A percentile compares a stretch with the other conserved stretches of the same genome.
Evolutionary conservation across 139 green algal species (phyloP).

Genomic region (Tetratostichococcus sp.): DNA sequence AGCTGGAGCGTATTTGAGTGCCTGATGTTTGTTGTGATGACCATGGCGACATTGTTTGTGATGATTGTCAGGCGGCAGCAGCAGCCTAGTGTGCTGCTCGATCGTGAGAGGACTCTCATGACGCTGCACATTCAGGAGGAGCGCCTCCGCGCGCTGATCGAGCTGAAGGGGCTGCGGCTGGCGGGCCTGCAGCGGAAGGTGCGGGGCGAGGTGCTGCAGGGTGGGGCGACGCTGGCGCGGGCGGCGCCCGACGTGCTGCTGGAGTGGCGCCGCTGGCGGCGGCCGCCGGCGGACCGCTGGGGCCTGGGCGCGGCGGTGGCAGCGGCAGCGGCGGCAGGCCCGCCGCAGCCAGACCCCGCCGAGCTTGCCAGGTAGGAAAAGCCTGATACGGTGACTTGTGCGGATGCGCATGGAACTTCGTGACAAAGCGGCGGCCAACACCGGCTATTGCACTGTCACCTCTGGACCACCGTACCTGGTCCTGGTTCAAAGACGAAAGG

Average conservation of each 20-base stretch:
- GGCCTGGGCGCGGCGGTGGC: conserved; percentile 7
- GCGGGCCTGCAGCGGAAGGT: conserved; percentile 9
- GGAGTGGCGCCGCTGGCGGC: conserved; percentile 19
- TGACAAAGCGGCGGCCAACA: no score
- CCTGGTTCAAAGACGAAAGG: no score
- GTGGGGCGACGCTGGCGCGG: background rate
- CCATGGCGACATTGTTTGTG: no score
- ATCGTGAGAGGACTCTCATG: no score
- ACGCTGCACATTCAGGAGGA: background rate
- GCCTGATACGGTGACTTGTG: background rate
- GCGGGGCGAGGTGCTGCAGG: background rate
- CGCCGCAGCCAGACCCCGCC: no score
- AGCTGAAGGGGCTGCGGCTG: conserved; percentile 12
- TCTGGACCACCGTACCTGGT: no score
- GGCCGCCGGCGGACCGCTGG: background rate
- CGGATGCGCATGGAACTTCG: no score
- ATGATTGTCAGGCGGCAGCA: background rate
- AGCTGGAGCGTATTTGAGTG: no score
- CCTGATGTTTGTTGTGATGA: no score
- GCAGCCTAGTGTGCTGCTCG: no score
- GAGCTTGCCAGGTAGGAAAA: background rate
- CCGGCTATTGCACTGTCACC: no score
- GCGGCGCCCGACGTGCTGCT: background rate
- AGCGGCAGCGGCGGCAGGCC: background rate
- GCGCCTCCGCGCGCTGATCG: conserved; percentile 5